Conservation (phyloP, 2,329 filamentous ascomycete genomes). For the Colletotrichum plurivorum region DNA sequence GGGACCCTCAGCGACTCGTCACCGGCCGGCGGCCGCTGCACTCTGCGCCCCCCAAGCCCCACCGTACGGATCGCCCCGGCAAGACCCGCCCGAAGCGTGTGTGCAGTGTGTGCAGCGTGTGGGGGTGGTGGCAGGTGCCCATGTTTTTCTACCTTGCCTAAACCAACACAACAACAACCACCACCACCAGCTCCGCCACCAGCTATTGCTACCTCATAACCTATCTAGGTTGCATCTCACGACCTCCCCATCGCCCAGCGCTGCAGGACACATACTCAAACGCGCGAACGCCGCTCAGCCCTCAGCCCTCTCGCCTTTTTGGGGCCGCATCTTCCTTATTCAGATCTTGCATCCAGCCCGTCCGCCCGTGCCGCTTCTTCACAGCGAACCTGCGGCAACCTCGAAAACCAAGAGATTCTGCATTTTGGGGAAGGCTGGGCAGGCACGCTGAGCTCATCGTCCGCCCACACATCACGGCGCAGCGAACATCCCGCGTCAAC, state of each 20-base stretch:
- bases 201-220: neutral
- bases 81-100: constrained; percentile 16
- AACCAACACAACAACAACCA: neutral
- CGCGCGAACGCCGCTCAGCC: too few relatives aligned
- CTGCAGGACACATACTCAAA: too few relatives aligned
- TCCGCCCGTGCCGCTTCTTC: neutral
- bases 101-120: neutral
- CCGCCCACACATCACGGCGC: too few relatives aligned
- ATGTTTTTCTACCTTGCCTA: neutral
- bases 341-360: neutral
- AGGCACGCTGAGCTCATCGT: too few relatives aligned
- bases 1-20: neutral
- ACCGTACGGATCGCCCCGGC: constrained; percentile 33
- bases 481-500: neutral
- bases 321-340: neutral
- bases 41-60: neutral
- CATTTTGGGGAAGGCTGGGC: too few relatives aligned
- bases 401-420: neutral
- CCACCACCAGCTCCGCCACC: neutral
- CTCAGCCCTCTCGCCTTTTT: neutral
- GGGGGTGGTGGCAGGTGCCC: neutral
- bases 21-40: neutral
- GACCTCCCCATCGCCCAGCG: too few relatives aligned
- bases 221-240: neutral
- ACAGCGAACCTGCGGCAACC: neutral